Evolutionary conservation across 768 basidiomycete species (phyloP), one percentile per base, ranked within the genome.

Genomic region (Boletales sp.): DNA sequence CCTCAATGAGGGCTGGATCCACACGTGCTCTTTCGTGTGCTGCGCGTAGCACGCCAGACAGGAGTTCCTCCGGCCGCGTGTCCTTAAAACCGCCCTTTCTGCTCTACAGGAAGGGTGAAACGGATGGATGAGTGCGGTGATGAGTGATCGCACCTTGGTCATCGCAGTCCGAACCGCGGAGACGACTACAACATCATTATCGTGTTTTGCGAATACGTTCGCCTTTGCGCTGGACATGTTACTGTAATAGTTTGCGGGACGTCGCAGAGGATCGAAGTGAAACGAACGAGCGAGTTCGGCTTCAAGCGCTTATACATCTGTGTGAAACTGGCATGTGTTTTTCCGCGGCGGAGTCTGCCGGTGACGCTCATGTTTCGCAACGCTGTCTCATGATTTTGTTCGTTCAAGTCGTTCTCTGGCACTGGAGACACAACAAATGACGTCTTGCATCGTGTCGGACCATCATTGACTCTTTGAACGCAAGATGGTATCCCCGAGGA

Each of bases 71-170:
- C 6, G 90, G 87, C 45, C 81, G 78, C 33, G 90, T 93, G 70
- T 94, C 90, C 70, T 92, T 92, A 79, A 93, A 94, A 13, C 86
- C 89, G 48, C 93, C 93, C 63, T 92, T 94, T 63, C 77, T 83
- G 21, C 81, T 82, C 88, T 90, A 56, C 17, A 57, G 42, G 14
- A 49, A 52, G 42, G 40, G 44, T 34, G 44, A 57, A 44, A 28
- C 30, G 15, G 28, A 32, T n/a, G 19, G 15, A 30, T 40, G 34
- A 45, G 8, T 36, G 31, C 32, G 49, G 35, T 28, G 38, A 41
- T 17, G 37, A 30, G 4, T 36, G 31, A 37, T 39, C 9, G 47
- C 32, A 90, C 92, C 79, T 94, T 95, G 30, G 94, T 96, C 52
- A 95, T 78, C 21, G 96, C 90, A 40, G 94, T 92, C 55, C 96